Percentiles rank a stretch among this genome's conserved stretches.
phyloP scores from a whole-genome alignment of 2,329 filamentous ascomycete genomes.

The Pleochaeta shiraiana region DNA sequence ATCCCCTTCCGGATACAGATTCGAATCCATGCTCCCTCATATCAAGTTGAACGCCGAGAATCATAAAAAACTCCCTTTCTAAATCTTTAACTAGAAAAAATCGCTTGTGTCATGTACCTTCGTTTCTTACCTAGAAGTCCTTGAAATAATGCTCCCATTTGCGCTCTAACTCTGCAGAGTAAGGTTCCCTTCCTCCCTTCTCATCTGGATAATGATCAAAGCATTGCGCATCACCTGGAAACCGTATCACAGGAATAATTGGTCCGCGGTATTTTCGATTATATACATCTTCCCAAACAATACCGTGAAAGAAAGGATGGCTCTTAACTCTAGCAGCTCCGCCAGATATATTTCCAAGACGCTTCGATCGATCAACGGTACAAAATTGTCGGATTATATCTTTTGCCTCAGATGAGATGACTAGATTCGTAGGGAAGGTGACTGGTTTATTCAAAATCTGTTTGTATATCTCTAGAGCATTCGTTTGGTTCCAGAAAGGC shows the following conservation, averaged over 20 bases:
- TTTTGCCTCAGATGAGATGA: conserved; percentile 43
- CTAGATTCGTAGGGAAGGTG: conserved; percentile 42
- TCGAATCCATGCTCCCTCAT: no score
- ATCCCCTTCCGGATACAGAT: no score
- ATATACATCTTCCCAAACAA: conserved; percentile 55
- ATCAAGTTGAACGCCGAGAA: no score
- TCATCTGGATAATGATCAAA: conserved; percentile 72
- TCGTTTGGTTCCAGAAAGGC: conserved; percentile 61
- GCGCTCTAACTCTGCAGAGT: conserved; percentile 43
- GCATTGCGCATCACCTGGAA: conserved; percentile 54
- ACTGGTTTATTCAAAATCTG: conserved; percentile 65
- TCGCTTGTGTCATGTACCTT: no score
- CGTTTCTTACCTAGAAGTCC: conserved; percentile 34
- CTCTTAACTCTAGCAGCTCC: conserved; percentile 49
- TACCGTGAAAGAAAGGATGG: conserved; percentile 51
- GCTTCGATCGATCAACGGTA: conserved; percentile 55
- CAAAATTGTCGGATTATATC: conserved; percentile 58
- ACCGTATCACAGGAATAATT: conserved; percentile 53
- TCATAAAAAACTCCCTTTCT: no score
- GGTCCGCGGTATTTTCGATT: conserved; percentile 42
- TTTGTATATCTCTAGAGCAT: conserved; percentile 73
- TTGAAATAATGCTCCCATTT: conserved; percentile 51
- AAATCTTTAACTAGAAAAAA: no score
- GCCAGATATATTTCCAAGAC: conserved; percentile 58
- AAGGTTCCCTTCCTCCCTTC: conserved; percentile 38